Evolutionary conservation across 2,329 filamentous ascomycete genomes (phyloP).

Genomic region (Aureobasidium sp.): DNA sequence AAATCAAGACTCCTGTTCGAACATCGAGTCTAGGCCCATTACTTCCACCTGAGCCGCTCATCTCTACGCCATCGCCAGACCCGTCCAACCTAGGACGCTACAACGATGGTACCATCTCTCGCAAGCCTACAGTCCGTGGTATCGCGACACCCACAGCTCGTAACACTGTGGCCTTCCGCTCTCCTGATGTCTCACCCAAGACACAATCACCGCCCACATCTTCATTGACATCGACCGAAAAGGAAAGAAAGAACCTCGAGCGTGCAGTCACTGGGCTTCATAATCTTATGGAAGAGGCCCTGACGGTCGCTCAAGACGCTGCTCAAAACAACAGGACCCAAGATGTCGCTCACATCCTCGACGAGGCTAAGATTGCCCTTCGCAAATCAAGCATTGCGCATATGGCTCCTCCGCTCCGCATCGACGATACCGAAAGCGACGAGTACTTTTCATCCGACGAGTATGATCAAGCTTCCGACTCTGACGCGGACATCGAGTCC

Average conservation of each 20-base stretch:
- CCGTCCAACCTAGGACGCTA: constrained; percentile 9
- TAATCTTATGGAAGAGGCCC: constrained; percentile 37
- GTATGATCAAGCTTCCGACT: constrained; percentile 16
- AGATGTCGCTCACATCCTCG: constrained; percentile 35
- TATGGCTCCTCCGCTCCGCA: constrained; percentile 15
- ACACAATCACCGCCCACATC: constrained; percentile 17
- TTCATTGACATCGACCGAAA: constrained; percentile 16
- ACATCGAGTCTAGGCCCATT: background rate
- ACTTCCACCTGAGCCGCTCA: background rate
- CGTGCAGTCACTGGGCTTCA: constrained; percentile 35
- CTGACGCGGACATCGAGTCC: constrained; percentile 16
- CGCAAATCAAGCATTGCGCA: constrained; percentile 25
- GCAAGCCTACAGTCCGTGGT: background rate
- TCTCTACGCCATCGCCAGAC: background rate
- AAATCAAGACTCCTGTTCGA: constrained; percentile 3
- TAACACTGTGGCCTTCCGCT: background rate
- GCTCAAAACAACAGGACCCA: constrained; percentile 28
- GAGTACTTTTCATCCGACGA: constrained; percentile 10
- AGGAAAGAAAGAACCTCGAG: constrained; percentile 17
- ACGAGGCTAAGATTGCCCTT: constrained; percentile 33
- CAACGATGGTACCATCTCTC: constrained; percentile 13
- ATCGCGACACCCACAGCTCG: background rate
- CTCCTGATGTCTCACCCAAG: constrained; percentile 15
- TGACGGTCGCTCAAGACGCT: constrained; percentile 31
- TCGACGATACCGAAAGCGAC: constrained; percentile 18